phyloP scores from a whole-genome alignment of 1,139 yeast species.

The Debaryomyces psychrophilus region DNA sequence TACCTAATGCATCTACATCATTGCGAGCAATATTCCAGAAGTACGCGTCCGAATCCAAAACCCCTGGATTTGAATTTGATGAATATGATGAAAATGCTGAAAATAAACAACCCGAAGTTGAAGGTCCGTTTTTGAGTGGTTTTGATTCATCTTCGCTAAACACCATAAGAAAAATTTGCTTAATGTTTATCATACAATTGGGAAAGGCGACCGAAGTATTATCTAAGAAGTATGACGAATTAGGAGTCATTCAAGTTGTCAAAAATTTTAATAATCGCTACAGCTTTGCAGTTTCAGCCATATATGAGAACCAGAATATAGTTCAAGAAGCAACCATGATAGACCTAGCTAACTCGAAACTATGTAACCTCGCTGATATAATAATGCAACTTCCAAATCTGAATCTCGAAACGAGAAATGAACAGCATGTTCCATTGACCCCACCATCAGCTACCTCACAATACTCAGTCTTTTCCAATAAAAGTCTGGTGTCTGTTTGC shows the following conservation, averaged over 20 bases:
- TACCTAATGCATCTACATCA: constrained; percentile 40
- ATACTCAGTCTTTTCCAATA: constrained; percentile 41
- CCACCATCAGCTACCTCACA: constrained; percentile 50
- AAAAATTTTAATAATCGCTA: constrained; percentile 36
- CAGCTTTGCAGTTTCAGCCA: constrained; percentile 27
- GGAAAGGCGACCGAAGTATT: constrained; percentile 57
- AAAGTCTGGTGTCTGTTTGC: constrained; percentile 29
- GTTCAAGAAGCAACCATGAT: constrained; percentile 18
- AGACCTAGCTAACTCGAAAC: constrained; percentile 16
- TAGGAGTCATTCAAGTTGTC: constrained; percentile 47
- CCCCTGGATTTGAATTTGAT: background rate
- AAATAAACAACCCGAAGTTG: constrained; percentile 47
- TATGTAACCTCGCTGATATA: constrained; percentile 29
- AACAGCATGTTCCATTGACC: constrained; percentile 33
- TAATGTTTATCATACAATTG: constrained; percentile 51
- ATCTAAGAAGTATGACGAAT: constrained; percentile 52
- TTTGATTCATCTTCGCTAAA: constrained; percentile 47
- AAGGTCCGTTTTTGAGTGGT: constrained; percentile 56
- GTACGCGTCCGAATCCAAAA: constrained; percentile 13
- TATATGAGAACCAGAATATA: constrained; percentile 28
- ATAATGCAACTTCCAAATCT: constrained; percentile 31
- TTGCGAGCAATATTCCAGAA: constrained; percentile 29
- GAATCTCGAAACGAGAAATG: constrained; percentile 11
- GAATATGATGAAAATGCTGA: constrained; percentile 25
- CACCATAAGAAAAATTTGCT: constrained; percentile 45